Evolutionary conservation across 1,284 basidiomycete genomes (phyloP), one percentile per base, ranked within the genome.

Genomic region (Pseudozyma flocculosa): DNA sequence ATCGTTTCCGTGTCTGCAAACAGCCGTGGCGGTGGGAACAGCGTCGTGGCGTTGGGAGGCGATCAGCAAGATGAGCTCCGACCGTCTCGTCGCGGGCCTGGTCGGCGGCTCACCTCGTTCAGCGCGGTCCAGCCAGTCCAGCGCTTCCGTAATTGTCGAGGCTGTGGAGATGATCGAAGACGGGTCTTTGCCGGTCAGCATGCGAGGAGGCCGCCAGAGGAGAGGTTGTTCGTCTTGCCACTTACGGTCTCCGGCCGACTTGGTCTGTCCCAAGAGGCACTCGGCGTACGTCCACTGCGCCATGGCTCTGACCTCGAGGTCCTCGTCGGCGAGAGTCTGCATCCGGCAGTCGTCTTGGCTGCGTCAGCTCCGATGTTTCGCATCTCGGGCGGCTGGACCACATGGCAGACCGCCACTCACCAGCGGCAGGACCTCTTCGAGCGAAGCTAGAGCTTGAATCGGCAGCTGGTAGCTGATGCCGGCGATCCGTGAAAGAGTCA

Each of bases 211-310:
- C n/a, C n/a, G n/a, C n/a, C n/a, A n/a, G n/a, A n/a, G n/a, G n/a
- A n/a, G n/a, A n/a, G n/a, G n/a, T n/a, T n/a, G n/a, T n/a, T n/a
- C n/a, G n/a, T n/a, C n/a, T n/a, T n/a, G n/a, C n/a, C 9, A 34
- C 32, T 11, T 34, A 34, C 32, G 7, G 5, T 29, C 32, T 34
- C 15, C 14, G 15, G 32, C 15, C 15, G 32, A 4, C 32, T 4
- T 34, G 8, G 9, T 13, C 32, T 9, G 7, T 4, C 57, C 47
- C 10, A 64, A 50, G 40, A 64, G 32, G 13, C 60, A 13, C 19
- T 53, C 54, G 23, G 61, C 57, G 19, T 60, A 64, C 2, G 57
- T 57, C 61, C 57, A 64, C 14, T 38, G 34, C 7, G 44, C 32
- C 34, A 14, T 13, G 15, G 44, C 44, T 5, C 44, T 34, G 9